These are phyloP conservation scores for Nadsonia commutata DNA, from an alignment of 1,139 yeast species.

Conservation along the genomic window DNA sequence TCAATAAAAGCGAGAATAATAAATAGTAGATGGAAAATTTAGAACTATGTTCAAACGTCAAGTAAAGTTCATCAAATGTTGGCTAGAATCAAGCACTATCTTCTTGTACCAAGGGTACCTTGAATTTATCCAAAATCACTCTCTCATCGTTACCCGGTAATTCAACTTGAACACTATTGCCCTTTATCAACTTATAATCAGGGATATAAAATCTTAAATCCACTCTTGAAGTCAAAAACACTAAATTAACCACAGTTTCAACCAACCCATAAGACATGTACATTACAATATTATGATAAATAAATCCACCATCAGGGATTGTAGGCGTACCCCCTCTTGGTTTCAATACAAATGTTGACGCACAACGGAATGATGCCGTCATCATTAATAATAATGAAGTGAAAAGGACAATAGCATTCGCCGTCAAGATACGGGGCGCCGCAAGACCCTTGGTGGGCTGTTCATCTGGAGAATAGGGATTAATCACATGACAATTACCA, in stretches of 20 bases:
- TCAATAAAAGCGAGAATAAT: no score
- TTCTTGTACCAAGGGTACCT: not conserved
- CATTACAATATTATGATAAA: constrained; percentile 42
- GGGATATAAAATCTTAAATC: constrained; percentile 73
- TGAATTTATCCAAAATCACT: constrained; percentile 2
- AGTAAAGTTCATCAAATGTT: not conserved
- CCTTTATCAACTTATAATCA: constrained; percentile 21
- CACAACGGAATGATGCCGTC: constrained; percentile 43
- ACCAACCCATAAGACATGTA: constrained; percentile 54
- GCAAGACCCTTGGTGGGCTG: constrained; percentile 23
- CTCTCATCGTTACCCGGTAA: no score
- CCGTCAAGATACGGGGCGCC: constrained; percentile 20
- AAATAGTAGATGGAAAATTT: no score
- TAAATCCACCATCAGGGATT: constrained; percentile 15
- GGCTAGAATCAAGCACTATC: not conserved
- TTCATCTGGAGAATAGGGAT: constrained; percentile 14
- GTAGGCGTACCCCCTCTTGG: constrained; percentile 16
- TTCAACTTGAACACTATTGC: no score
- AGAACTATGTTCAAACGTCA: no score
- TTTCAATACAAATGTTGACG: constrained; percentile 33
- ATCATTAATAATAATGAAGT: constrained; percentile 42
- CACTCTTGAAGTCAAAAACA: constrained; percentile 47
- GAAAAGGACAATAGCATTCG: constrained; percentile 31
- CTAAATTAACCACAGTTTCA: constrained; percentile 40
- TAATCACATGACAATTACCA: constrained; percentile 18